Base-by-base conservation (phyloP, 108 stramenopile genomes). In the Parmales sp. region DNA sequence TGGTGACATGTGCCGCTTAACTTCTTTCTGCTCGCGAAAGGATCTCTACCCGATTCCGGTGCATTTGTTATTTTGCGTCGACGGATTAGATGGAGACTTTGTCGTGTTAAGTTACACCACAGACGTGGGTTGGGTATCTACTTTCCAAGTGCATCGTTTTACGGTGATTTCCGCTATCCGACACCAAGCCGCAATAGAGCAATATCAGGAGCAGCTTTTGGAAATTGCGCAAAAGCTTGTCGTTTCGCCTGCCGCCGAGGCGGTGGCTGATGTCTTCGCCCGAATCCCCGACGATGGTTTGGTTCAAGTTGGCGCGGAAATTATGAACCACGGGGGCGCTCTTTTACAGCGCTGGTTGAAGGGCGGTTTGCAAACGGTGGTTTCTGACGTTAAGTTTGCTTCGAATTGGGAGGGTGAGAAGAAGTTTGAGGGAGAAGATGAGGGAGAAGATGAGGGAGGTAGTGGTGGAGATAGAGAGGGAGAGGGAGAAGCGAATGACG, bases 371-470 rank as follows among this genome's bases (percentile, higher is more conserved):
- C 76, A 72, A 44, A 82, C 80, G 0, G 72, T 76, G 11, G 60
- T 92, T 16, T 69, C 67, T 22, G 90, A 92, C 69, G 46, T 92
- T 1, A 77, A 75, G 22, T 68, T 84, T 66, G 88, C 73, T 5
- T 80, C 84, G 7, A 92, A 92, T 66, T 79, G 83, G 72, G 88
- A 92, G 77, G 90, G 90, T 20, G 74, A 87, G 6, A 71, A 79
- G 51, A 80, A 77, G 44, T 73, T 67, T 1, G 66, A 78, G 22
- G 36, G 29, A 2, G 72, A 39, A 0, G 74, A 78, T 1, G 63
- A 45, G 9, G 41, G 28, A 37, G 34, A 36, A 65, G 48, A 66
- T 45, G 6, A 22, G 25, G 28, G 49, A 60, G 38, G 0, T 5
- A 64, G 66, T 28, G 23, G 70, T 37, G 16, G 39, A 6, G 1